phyloP scores from a whole-genome alignment of 441 rosid species.

The Populus tomentosa region DNA sequence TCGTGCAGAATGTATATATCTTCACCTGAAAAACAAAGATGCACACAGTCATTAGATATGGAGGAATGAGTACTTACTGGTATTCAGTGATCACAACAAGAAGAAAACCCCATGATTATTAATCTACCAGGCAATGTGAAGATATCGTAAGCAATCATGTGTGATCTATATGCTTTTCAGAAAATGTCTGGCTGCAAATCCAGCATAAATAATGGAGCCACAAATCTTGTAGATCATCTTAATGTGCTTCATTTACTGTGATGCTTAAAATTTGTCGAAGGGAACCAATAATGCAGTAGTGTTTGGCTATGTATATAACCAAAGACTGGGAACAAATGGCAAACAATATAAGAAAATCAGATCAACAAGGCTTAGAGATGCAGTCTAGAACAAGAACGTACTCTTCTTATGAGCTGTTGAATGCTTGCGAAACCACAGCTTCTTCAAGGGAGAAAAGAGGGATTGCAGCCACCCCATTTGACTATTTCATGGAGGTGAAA shows the following conservation, averaged over 20 bases:
- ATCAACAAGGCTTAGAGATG: background rate
- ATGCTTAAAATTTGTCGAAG: too few species aligned
- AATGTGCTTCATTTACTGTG: too few species aligned
- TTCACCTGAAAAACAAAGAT: constrained; percentile 16
- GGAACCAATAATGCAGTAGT: too few species aligned
- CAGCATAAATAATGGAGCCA: background rate
- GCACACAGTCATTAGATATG: too few species aligned
- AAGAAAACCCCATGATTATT: background rate
- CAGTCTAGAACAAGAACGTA: constrained; percentile 1
- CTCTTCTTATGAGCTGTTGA: constrained; percentile 28
- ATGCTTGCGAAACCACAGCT: constrained; percentile 34
- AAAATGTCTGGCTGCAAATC: background rate
- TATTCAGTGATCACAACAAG: background rate
- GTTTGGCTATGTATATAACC: too few species aligned
- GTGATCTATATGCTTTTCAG: background rate
- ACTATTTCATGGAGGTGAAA: constrained; percentile 17
- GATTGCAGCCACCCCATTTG: constrained; percentile 41
- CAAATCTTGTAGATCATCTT: too few species aligned
- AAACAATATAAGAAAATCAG: background rate
- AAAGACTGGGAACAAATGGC: background rate
- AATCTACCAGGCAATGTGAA: background rate
- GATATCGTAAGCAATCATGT: background rate
- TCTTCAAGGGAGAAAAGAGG: constrained; percentile 38
- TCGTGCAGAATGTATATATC: constrained; percentile 38
- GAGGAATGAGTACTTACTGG: too few species aligned